Percentiles rank a stretch among this genome's conserved stretches.
phyloP scores from a whole-genome alignment of 148 eudicot species.

The Fagopyrum homotropicum region DNA sequence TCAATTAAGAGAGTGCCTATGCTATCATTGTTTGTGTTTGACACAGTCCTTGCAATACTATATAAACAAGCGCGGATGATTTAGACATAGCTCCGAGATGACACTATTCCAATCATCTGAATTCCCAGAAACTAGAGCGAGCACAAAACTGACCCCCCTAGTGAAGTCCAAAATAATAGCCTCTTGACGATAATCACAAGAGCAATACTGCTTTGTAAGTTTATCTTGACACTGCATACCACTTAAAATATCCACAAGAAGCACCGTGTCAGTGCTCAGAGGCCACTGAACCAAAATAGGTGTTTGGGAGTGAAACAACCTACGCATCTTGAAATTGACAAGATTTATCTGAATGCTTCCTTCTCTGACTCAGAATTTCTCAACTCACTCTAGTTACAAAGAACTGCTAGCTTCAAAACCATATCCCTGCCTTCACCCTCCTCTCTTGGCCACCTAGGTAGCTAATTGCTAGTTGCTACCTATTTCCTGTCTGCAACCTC shows the following conservation, averaged over 20 bases:
- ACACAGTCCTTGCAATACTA: background rate
- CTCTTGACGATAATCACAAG: background rate
- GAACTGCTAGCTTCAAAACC: background rate
- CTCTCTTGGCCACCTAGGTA: background rate
- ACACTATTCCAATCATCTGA: background rate
- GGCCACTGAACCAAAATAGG: background rate
- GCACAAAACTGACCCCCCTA: background rate
- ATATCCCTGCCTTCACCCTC: background rate
- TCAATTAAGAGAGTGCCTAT: background rate
- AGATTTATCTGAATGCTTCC: background rate
- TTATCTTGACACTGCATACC: background rate
- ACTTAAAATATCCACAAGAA: background rate
- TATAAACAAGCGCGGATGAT: background rate
- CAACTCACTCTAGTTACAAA: background rate
- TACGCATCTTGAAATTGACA: background rate
- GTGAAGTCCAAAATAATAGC: background rate
- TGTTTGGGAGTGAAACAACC: background rate
- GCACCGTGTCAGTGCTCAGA: background rate
- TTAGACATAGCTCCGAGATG: background rate
- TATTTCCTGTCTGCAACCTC: background rate
- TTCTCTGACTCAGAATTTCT: background rate
- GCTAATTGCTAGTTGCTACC: background rate
- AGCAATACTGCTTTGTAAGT: background rate
- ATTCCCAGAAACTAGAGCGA: background rate
- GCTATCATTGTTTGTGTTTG: background rate